Base-by-base conservation (phyloP, 164 flowering plant genomes). In the Amborella trichopoda region DNA sequence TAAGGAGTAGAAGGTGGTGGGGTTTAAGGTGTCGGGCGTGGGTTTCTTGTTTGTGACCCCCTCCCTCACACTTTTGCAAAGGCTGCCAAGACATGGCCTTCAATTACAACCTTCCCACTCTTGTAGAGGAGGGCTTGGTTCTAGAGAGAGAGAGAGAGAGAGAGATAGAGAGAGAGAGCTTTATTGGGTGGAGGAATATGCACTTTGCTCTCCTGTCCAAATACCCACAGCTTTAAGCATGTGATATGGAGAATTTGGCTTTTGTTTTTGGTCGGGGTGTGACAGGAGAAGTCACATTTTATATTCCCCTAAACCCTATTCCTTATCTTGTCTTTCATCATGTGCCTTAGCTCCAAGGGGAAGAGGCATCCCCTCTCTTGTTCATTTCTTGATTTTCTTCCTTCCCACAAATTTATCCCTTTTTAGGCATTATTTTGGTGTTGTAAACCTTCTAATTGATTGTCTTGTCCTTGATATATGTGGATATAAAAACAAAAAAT, bases 1-100 rank as follows among this genome's bases (percentile, higher is more conserved):
- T 39, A 39, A 12, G 5, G 23, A 25, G 47, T 44, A 28, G 47
- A n/a, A 5, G 34, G 49, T 26, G 49, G 49, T 46, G 49, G 49
- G 49, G 49, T 46, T 46, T 46, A 46, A 26, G 49, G n/a, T 46
- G 49, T 46, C 34, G 32, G 49, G 49, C 49, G 23, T n/a, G 49
- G 36, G 17, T 26, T 46, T 26, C n/a, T 13, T 20, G 23, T 10
- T 43, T 14, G n/a, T 4, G 10, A 12, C 20, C 20, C 20, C n/a
- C 6, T 11, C n/a, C 13, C n/a, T 23, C 24, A 24, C 5, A 13
- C 27, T 24, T 22, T 24, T 23, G 27, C 23, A 25, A 24, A 44
- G 30, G 23, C 47, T 23, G 14, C 47, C 21, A 44, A 44, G 47
- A 2, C 44, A 16, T 25, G 6, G 17, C 16, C 28, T 10, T 22